Evolutionary conservation across 2,329 filamentous ascomycete genomes (phyloP), one percentile per base, ranked within the genome.

Genomic region (Penicillium concentricum): DNA sequence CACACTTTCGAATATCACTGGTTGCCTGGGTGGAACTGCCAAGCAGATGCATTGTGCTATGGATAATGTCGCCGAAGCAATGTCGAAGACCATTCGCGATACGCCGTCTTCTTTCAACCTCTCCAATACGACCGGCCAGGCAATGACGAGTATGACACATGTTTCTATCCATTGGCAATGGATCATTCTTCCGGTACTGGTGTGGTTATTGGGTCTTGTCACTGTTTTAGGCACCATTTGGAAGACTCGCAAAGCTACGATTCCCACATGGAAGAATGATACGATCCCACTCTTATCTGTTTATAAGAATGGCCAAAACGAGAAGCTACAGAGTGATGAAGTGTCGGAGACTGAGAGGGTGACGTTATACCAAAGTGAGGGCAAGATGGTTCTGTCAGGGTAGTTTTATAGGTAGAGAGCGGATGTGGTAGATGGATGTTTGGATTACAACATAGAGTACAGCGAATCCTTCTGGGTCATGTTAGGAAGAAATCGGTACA

Each of bases 121-220:
- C 4, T n/a, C 42, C 2, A 47, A 16, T 39, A 26, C 45, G 4
- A 15, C 12, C 1, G 56, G 60, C 16, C 34, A 46, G 13, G 42
- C 46, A 1, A 51, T 47, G 47, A 24, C 37, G 2, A 56, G 18
- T 20, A 32, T 49, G 8, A 56, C 41, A 0, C 39, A 55, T 20
- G 34, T 59, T 16, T 10, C 46, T 5, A 56, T 64, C 24, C 50
- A 47, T 18, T 63, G 60, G 61, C 44, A 51, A 34, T 62, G 56
- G 58, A 54, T 64, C 30, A 13, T 43, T 9, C 51, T 62, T 18
- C 60, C 60, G 16, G 34, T 22, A 0, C 5, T 62, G 18, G 60
- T 62, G 13, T 62, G 61, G 61, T 13, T 61, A 5, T 20, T 63
- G 24, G 58, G 55, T 1, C 44, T 48, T n/a, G 28, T 41, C n/a